Percentiles rank a stretch among this genome's conserved stretches.
Conservation (phyloP, 208 protist genomes). For the Trypanosoma melophagium region DNA sequence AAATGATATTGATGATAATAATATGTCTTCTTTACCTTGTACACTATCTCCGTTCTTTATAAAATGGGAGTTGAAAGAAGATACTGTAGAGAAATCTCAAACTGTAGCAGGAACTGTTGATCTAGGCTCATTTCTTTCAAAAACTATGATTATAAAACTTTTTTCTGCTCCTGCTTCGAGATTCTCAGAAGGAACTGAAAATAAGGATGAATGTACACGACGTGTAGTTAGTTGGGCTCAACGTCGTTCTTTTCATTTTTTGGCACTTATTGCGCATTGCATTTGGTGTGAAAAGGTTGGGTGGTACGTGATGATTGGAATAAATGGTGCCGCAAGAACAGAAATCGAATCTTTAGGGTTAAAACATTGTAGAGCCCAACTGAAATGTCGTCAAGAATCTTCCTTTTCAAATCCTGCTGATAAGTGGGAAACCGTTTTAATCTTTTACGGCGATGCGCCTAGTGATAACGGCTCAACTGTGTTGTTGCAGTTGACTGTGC, state of each 20-base stretch:
- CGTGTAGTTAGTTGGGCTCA: conserved; percentile 28
- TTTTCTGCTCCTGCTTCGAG: conserved; percentile 19
- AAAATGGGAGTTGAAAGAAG: conserved; percentile 6
- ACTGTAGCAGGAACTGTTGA: background rate
- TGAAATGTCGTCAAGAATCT: conserved; percentile 19
- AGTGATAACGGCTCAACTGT: background rate
- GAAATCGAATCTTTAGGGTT: no score
- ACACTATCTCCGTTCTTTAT: no score
- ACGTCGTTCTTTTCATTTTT: conserved; percentile 33
- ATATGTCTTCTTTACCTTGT: background rate
- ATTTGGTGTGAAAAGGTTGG: conserved; percentile 41
- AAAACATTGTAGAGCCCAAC: background rate
- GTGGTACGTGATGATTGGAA: conserved; percentile 11
- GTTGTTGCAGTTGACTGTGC: conserved; percentile 8
- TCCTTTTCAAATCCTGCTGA: conserved; percentile 18
- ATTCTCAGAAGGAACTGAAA: background rate
- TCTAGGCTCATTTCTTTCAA: conserved; percentile 24
- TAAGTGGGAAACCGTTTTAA: conserved; percentile 34
- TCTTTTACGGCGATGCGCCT: conserved; percentile 4
- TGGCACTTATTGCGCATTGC: conserved; percentile 38
- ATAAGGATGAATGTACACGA: background rate
- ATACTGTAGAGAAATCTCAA: background rate
- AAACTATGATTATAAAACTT: conserved; percentile 18
- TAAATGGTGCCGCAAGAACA: background rate
- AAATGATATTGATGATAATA: background rate